Conservation (phyloP, 164 flowering plant genomes). For the Kalanchoe fedtschenkoi region DNA sequence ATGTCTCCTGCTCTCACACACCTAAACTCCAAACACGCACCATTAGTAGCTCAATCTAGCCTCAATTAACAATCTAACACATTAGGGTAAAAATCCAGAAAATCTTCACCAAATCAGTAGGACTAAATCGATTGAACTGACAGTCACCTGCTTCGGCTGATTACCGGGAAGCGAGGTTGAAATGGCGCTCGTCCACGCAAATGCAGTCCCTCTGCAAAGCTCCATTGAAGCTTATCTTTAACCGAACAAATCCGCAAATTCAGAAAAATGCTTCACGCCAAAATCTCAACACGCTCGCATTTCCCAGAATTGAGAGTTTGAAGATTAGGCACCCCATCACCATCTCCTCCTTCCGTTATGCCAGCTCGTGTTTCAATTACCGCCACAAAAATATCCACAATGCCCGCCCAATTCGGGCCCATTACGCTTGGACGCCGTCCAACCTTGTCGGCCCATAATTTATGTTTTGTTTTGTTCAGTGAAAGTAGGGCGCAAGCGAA, state of each 20-base stretch:
- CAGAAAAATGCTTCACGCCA: neutral
- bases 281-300: neutral
- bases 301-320: neutral
- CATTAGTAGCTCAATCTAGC: no score
- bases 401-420: neutral
- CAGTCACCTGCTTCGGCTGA: slow-evolving; percentile 13
- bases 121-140: no score
- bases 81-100: no score
- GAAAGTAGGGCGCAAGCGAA: no score
- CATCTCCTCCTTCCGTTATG: neutral
- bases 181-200: slow-evolving; percentile 38
- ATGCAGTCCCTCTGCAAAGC: slow-evolving; percentile 25
- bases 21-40: neutral
- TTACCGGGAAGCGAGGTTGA: slow-evolving; percentile 30
- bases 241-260: neutral
- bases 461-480: no score
- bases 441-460: neutral
- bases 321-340: slow-evolving; percentile 7
- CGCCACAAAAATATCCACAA: slow-evolving; percentile 24
- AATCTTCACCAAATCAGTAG: neutral
- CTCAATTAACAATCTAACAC: no score
- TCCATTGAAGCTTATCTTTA: slow-evolving; percentile 20
- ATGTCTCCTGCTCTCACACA: slow-evolving; percentile 1
- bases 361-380: slow-evolving; percentile 23
- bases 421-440: neutral